phyloP scores from a whole-genome alignment of 345 rosid genomes.

The Cochlearia excelsa region DNA sequence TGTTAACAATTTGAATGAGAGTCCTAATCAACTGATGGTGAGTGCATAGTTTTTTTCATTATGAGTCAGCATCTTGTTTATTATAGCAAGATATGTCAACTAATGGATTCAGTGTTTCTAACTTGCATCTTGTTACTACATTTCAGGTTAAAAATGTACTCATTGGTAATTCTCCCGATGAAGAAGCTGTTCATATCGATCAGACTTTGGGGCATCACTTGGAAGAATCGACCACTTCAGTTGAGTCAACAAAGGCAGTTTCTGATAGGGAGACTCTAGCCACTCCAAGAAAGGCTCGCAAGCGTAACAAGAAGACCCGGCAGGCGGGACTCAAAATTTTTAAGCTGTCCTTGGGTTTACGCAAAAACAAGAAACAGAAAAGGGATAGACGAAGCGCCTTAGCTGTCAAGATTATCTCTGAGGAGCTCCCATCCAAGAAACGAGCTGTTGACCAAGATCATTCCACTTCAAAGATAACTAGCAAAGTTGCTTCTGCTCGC shows the following conservation, averaged over 20 bases:
- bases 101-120: slow-evolving; percentile 23
- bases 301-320: slow-evolving; percentile 32
- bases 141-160: slow-evolving; percentile 38
- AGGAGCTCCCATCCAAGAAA: slow-evolving; percentile 38
- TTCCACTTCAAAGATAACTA: slow-evolving; percentile 48
- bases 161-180: slow-evolving; percentile 19
- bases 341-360: slow-evolving; percentile 39
- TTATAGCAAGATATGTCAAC: slow-evolving; percentile 18
- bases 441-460: slow-evolving; percentile 44
- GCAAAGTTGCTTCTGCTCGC: slow-evolving; percentile 18
- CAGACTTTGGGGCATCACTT: slow-evolving; percentile 25
- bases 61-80: slow-evolving; percentile 4
- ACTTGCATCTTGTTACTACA: slow-evolving; percentile 26
- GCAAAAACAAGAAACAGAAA: slow-evolving; percentile 51
- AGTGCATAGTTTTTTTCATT: slow-evolving; percentile 14
- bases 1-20: slow-evolving; percentile 20
- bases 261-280: slow-evolving; percentile 26
- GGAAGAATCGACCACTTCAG: slow-evolving; percentile 16
- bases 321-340: slow-evolving; percentile 49
- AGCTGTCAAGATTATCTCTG: slow-evolving; percentile 26
- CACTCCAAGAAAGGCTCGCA: slow-evolving; percentile 46
- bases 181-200: slow-evolving; percentile 34
- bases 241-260: slow-evolving; percentile 23
- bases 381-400: slow-evolving; percentile 38
- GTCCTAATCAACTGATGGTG: slow-evolving; percentile 43